These are phyloP conservation scores for Friedmanniomyces simplex DNA, from an alignment of 495 filamentous ascomycete species.

Conservation along the genomic window DNA sequence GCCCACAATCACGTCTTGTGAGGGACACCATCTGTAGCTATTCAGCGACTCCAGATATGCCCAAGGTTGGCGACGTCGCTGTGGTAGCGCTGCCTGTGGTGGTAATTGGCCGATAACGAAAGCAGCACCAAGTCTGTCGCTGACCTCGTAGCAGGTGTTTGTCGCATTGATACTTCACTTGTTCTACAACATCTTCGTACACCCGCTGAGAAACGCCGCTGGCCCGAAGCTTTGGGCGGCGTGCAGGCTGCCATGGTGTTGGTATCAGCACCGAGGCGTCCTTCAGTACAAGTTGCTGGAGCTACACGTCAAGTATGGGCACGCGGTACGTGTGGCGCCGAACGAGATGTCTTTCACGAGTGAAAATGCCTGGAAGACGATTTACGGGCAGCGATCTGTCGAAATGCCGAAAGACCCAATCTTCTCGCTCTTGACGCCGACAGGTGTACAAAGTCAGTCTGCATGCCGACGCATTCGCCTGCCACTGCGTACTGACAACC, in stretches of 20 bases:
- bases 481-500: background rate
- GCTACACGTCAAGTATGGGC: slow-evolving; percentile 16
- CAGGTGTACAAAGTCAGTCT: background rate
- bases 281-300: background rate
- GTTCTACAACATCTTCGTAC: slow-evolving; percentile 11
- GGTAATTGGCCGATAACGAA: background rate
- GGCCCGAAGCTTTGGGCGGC: slow-evolving; percentile 11
- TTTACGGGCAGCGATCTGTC: slow-evolving; percentile 1
- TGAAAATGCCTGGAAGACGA: slow-evolving; percentile 7
- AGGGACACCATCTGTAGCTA: too few relatives aligned
- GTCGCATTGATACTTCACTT: background rate
- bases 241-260: background rate
- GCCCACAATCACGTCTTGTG: too few relatives aligned
- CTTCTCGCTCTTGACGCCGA: background rate
- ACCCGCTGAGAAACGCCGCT: slow-evolving; percentile 3
- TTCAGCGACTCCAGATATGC: too few relatives aligned
- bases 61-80: too few relatives aligned
- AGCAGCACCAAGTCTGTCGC: background rate
- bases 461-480: too few relatives aligned
- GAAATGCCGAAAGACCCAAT: background rate
- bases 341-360: slow-evolving; percentile 10
- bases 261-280: background rate
- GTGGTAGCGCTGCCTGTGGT: background rate
- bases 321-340: slow-evolving; percentile 10
- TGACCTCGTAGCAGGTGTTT: background rate